Evolutionary conservation across 306 rosid species (phyloP), one percentile per base, ranked within the genome.

Genomic region (Sesbania bispinosa): DNA sequence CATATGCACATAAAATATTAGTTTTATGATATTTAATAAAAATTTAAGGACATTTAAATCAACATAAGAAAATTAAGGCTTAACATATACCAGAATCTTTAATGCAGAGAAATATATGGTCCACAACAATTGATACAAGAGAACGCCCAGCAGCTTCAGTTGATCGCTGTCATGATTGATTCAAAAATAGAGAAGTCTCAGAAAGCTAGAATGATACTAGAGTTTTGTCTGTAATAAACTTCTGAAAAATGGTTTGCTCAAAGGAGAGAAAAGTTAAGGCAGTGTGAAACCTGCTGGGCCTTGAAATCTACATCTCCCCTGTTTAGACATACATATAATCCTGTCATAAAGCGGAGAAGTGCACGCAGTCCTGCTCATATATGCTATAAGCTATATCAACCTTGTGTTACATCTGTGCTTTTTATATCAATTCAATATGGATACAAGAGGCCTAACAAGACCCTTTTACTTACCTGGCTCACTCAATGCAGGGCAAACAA

Each of bases 51-150:
- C 38, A 67, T 45, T 50, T 6, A 52, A 42, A 68, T 52, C 51
- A 52, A 67, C 19, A 51, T 39, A 53, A 7, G 10, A 54, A 79
- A 33, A 30, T 9, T 7, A 27, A 63, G 60, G 59, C 39, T 35
- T 50, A 73, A 73, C 68, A 73, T 86, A 24, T 63, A 94, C 98
- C 98, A 41, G 96, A 69, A 64, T 94, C 98, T 89, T 87, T 90
- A 60, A 94, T 85, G 85, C 98, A 81, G 18, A 94, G 84, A 89
- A 90, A 94, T 84, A 94, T 87, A 80, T 94, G 98, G 80, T 94
- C 98, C 71, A 90, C 94, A 20, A 87, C 85, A 71, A 90, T 76
- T 48, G 98, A 88, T 69, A 94, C 96, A 50, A 85, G 76, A 71
- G 97, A 94, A 53, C 85, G 82, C 27, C 92, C 89, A 47, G 98